phyloP scores from a whole-genome alignment of 2,329 filamentous ascomycete species.

The Knufia petricola region DNA sequence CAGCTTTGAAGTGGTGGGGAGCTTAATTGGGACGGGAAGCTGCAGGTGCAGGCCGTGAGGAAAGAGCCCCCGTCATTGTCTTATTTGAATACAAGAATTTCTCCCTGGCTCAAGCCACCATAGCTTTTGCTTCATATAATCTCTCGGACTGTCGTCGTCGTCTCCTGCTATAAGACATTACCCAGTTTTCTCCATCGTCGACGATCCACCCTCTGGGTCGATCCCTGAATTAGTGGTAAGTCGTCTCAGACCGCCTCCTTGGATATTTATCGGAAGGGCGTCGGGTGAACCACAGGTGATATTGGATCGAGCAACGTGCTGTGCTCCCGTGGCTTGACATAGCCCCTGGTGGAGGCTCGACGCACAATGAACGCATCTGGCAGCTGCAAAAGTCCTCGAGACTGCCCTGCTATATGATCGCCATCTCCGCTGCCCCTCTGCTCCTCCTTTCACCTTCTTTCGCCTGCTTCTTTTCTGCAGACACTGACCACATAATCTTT shows the following conservation, averaged over 20 bases:
- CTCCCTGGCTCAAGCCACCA: background rate
- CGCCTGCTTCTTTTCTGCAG: background rate
- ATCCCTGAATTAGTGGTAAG: constrained; percentile 2
- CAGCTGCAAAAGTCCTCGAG: background rate
- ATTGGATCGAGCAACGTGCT: background rate
- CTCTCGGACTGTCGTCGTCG: constrained; percentile 18
- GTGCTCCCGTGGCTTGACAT: background rate
- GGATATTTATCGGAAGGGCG: background rate
- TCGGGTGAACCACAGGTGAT: background rate
- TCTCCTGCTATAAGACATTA: background rate
- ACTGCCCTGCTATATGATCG: background rate
- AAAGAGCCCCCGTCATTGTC: constrained; percentile 1
- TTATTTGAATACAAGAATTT: background rate
- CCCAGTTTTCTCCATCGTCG: background rate
- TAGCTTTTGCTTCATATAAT: background rate
- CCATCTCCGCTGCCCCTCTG: background rate
- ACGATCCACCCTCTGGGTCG: constrained; percentile 1
- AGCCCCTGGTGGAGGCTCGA: background rate
- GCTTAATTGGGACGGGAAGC: background rate
- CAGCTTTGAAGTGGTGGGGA: constrained; percentile 5
- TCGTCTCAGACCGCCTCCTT: constrained; percentile 3
- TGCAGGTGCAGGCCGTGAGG: background rate
- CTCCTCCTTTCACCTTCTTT: background rate
- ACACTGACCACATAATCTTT: background rate
- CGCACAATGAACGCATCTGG: background rate